Base-by-base conservation (phyloP, 2,329 filamentous ascomycete species). In the Phialophora macrospora region DNA sequence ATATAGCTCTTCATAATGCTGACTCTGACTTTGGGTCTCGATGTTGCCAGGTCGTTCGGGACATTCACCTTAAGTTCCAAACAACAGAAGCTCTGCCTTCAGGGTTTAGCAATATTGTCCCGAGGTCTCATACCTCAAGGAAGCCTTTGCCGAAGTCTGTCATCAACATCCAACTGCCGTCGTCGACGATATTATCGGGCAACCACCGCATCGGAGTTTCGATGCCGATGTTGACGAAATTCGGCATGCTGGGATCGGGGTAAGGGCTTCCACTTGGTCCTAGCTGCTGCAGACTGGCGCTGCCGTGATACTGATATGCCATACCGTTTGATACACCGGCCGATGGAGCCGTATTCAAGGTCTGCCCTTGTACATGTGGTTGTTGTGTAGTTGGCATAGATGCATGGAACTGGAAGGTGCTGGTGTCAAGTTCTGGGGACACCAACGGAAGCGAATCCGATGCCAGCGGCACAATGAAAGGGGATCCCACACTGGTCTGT, bases 121-220 rank as follows among this genome's bases (percentile, higher is more conserved):
- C n/a, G 20, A 24, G 20, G 8, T 60, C 28, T 32, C 41, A 34
- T 14, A 32, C 44, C 44, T 49, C 38, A 4, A 46, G 5, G 11
- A n/a, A 60, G 28, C 57, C 44, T 26, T 51, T 54, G 14, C 41
- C 60, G 20, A 62, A 62, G 30, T 62, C 60, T 24, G 49, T 48
- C 60, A 62, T 62, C 51, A 62, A 48, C 60, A 62, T 62, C 60
- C 60, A 62, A 51, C 60, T 62, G 5, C 60, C 60, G 32, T 62
- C 60, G 22, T 62, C 60, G 14, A 55, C 34, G 14, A 62, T 54
- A 30, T 62, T 62, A 22, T 62, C 60, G 6, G 60, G 60, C 24
- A 62, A 17, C 60, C 60, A 62, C 2, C 60, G 60, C 60, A 62
- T 55, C 8, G 60, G 60, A 24, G 51, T 62, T 49, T 62, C 60